Base-by-base conservation (phyloP, 2,329 filamentous ascomycete species). In the Amauroascus verrucosus region DNA sequence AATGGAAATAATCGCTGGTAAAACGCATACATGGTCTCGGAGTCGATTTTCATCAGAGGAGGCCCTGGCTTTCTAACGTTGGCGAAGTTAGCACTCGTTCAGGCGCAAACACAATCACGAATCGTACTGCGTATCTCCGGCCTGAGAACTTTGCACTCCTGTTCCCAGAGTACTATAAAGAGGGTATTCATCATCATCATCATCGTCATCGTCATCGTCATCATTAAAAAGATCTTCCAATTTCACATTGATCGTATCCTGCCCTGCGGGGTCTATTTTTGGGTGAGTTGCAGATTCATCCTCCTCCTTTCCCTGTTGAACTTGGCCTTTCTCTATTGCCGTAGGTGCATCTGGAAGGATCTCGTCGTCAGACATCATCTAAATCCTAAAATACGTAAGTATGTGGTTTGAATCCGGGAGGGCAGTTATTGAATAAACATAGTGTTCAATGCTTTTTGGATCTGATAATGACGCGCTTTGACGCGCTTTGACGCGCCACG, bases 1-100 rank as follows among this genome's bases (percentile, higher is more conserved):
- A 95, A 98, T 3, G 93, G 93, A 63, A 97, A 97, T 35, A 98
- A 77, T 46, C 93, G 87, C 65, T 95, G 87, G 68, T 98, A 98
- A 73, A 96, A 98, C 59, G 85, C 87, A 62, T 86, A 82, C 82
- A 97, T 89, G 9, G 94, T 80, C 64, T 90, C 87, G 1, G 87
- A 83, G 61, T 95, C 88, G 37, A 82, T 86, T 62, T 70, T 69
- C 6, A 71, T 67, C 28, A 68, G 64, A 16, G 69, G 79, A 33
- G 69, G 62, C 4, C 58, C 62, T 47, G 63, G 57, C 33, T 59
- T 56, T 51, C 63, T 71, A 48, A 9, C 6, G 9, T 33, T 16
- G n/a, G n/a, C n/a, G 22, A 13, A 32, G 9, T 53, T 16, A 53
- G 16, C 33, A 48, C 18, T 20, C 20, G 9, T 6, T 11, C 14